A percentile compares a stretch with the other conserved stretches of the same genome.
Conservation (phyloP, 2,329 filamentous ascomycete genomes). For the Fusarium torreyae region DNA sequence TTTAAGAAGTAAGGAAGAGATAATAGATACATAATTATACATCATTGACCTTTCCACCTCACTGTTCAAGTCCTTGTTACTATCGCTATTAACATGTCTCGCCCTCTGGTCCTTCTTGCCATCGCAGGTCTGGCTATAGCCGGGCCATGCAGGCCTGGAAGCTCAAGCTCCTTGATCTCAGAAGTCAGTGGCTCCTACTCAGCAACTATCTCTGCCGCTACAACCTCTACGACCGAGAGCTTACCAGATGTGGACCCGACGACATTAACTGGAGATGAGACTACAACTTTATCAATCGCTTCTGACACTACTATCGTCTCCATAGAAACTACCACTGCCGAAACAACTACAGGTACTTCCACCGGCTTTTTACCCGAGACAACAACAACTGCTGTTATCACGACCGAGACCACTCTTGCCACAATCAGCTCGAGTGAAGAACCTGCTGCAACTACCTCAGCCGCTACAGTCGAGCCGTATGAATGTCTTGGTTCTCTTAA, state of each 20-base stretch:
- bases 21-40: neutral
- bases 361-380: neutral
- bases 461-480: neutral
- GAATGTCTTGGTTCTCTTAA: neutral
- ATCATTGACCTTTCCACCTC: neutral
- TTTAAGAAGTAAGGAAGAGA: neutral
- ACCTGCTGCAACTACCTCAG: neutral
- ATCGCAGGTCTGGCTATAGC: neutral
- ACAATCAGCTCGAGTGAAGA: neutral
- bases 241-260: neutral
- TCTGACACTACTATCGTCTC: neutral
- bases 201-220: neutral
- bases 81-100: neutral
- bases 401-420: neutral
- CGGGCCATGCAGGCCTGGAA: neutral
- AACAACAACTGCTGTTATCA: slow-evolving; percentile 1
- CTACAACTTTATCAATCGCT: neutral
- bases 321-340: neutral
- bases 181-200: neutral
- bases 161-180: neutral
- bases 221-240: neutral
- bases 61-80: neutral
- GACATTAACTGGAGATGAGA: neutral
- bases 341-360: too few relatives aligned
- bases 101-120: neutral